Base-by-base conservation (phyloP, 164 flowering plant genomes). In the Liriodendron chinense region DNA sequence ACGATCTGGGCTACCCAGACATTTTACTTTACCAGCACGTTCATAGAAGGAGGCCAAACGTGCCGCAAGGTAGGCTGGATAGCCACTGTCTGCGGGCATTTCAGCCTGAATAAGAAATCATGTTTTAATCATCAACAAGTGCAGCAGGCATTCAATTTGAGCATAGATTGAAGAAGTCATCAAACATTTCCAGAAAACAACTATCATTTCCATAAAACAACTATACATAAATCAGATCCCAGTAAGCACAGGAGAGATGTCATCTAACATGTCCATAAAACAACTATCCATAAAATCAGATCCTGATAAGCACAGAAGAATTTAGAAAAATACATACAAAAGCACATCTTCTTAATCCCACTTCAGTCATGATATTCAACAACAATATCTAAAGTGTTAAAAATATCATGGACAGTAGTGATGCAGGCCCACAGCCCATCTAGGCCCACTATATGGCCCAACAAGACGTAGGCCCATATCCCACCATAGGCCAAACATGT, bases 11-110 rank as follows among this genome's bases (percentile, higher is more conserved):
- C 94, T 86, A 79, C 99, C 99, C 67, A 96, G 97, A 80, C 99
- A 96, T 83, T 92, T 96, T 71, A 96, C 99, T 86, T 96, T 96
- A 76, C 98, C 99, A 80, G 99, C 99, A 80, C 99, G 97, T 77
- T 96, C 98, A 78, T 96, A 96, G 83, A 96, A 96, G 43, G 98
- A 94, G 26, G 99, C 99, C 75, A 96, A 85, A 80, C 98, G 95
- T 62, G 99, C 97, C 47, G 99, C 99, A 79, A 96, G 78, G 76
- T 96, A 96, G 78, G 99, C 99, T 83, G 99, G 99, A 78, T 96
- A 96, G 75, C 99, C 99, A 91, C 97, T 92, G 80, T 94, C 98
- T 4, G 97, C 98, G 61, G 98, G 98, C 98, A 94, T 94, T 81
- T 94, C 98, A 53, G 98, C 98, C 98, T 92, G 85, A 57, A 75